Conservation (phyloP, 768 basidiomycete species). For the Ramaria sp. region DNA sequence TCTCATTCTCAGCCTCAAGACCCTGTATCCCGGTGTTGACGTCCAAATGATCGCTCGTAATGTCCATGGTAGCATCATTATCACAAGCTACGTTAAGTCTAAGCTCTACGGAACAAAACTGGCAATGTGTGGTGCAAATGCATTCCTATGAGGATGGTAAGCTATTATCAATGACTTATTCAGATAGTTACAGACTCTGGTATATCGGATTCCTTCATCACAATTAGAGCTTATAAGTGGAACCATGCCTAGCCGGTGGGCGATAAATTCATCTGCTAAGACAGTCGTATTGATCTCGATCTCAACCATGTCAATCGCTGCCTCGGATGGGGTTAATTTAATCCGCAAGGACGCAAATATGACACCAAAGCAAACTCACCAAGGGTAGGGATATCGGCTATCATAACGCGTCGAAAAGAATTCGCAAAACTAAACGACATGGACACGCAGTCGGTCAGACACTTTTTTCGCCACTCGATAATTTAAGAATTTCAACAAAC, state of each 20-base stretch:
- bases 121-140: constrained; percentile 74
- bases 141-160: constrained; percentile 57
- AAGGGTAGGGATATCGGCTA: constrained; percentile 94
- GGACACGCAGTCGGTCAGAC: neutral
- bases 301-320: constrained; percentile 96
- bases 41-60: constrained; percentile 81
- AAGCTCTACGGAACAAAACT: constrained; percentile 78
- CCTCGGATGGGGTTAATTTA: neutral
- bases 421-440: constrained; percentile 69
- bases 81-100: constrained; percentile 65
- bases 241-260: constrained; percentile 90
- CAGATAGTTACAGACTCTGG: constrained; percentile 37
- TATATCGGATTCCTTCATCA: constrained; percentile 77
- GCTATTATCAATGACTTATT: neutral
- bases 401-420: constrained; percentile 85
- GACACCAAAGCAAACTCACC: constrained; percentile 39
- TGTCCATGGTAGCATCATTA: constrained; percentile 62
- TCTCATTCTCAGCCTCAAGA: constrained; percentile 27
- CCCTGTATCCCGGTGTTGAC: constrained; percentile 22
- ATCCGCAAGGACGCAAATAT: neutral
- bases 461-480: constrained; percentile 10
- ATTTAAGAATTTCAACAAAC: constrained; percentile 30
- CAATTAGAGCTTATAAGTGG: constrained; percentile 83
- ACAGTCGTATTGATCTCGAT: constrained; percentile 87
- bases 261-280: constrained; percentile 93